Evolutionary conservation across 1,284 basidiomycete genomes (phyloP), one percentile per base, ranked within the genome.

Genomic region (Heliocybe sulcata): DNA sequence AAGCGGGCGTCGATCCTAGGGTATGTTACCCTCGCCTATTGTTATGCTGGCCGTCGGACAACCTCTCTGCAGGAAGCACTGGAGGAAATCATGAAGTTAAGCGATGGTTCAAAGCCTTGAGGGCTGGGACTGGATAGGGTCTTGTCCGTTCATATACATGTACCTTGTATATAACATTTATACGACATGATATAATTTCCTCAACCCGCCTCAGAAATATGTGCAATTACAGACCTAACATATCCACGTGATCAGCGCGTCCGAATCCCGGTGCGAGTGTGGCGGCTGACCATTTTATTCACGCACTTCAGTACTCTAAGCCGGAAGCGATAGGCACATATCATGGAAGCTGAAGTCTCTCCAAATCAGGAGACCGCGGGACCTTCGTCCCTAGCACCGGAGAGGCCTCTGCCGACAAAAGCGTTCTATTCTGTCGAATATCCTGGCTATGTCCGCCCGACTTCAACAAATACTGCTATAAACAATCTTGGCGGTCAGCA

Each of bases 351-450:
- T 31, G 29, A 31, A 31, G 29, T 4, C 29, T 31, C 29, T n/a
- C n/a, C n/a, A 6, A 42, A 20, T n/a, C 19, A 16, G 19, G 16
- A 42, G 16, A 42, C 4, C 3, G 16, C 38, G 16, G 38, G 16
- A 35, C 56, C 16, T 42, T 42, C 38, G n/a, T 42, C 16, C 16
- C 38, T 9, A 20, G 79, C 82, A 0, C 74, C 71, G 9, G 71
- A 74, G 55, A 70, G 61, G 14, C 71, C 79, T 4, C 74, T 94
- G 9, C 82, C 87, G 8, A 74, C 80, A 29, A 73, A 75, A 2
- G 73, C 81, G 20, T 88, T 85, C 68, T 90, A 88, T 63, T 86
- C 91, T 2, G 74, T 97, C 60, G 94, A 97, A 69, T 95, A 93
- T 70, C 94, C 93, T 6, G 92, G 92, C 54, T 92, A 92, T 60